phyloP scores from a whole-genome alignment of 106 monocot genomes.

The Acorus calamus region DNA sequence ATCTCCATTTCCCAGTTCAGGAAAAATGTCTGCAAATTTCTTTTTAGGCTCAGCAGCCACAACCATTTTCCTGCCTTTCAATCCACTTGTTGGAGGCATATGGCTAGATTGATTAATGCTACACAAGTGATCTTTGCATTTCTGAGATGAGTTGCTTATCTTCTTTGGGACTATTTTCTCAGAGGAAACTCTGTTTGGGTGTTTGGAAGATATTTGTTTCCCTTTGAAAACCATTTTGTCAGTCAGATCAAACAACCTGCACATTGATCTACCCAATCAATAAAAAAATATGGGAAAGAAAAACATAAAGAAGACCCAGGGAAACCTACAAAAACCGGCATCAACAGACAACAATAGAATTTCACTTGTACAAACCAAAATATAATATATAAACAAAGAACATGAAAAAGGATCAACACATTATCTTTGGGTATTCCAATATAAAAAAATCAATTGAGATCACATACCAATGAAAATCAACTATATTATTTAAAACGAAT shows the following conservation, averaged over 20 bases:
- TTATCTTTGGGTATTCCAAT: too few relatives aligned
- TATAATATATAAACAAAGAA: too few relatives aligned
- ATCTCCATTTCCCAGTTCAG: conserved; percentile 1
- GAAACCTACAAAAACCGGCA: neutral
- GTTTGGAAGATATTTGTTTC: conserved; percentile 1
- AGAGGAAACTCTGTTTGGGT: neutral
- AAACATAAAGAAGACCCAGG: neutral
- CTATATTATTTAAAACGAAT: too few relatives aligned
- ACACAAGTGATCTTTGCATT: neutral
- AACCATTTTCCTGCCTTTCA: conserved; percentile 1
- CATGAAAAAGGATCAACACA: too few relatives aligned
- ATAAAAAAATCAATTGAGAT: too few relatives aligned
- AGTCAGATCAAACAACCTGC: neutral
- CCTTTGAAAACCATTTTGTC: conserved; percentile 1
- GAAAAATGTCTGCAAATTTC: neutral
- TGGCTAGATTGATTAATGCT: too few relatives aligned
- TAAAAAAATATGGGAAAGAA: neutral
- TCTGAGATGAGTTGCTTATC: neutral
- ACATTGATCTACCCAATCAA: neutral
- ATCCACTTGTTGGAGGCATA: too few relatives aligned
- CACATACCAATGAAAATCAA: too few relatives aligned
- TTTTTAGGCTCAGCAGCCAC: neutral
- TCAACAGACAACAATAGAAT: neutral
- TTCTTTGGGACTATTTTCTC: neutral
- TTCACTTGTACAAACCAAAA: too few relatives aligned